Percentiles rank a stretch among this genome's conserved stretches.
Evolutionary conservation across 371 early-diverging fungal species (phyloP).

Genomic region (Capniomyces stellatus): DNA sequence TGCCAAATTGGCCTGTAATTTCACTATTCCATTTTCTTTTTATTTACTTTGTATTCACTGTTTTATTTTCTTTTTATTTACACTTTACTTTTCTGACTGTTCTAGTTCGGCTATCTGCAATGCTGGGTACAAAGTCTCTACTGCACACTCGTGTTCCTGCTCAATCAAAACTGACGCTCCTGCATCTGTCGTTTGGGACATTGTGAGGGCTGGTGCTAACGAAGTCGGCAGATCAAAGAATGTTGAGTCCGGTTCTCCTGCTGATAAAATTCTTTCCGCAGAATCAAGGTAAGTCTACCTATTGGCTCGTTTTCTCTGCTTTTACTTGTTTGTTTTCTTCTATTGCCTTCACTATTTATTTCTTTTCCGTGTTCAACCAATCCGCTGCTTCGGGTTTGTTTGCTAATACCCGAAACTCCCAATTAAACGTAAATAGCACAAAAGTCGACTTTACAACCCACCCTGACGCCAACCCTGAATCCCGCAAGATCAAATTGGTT

Average conservation of each 20-base stretch:
- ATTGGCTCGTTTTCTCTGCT: conserved; percentile 6
- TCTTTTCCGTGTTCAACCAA: too few species aligned
- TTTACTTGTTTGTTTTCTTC: conserved; percentile 14
- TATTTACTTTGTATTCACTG: too few species aligned
- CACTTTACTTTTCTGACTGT: too few species aligned
- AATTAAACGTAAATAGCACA: conserved; percentile 6
- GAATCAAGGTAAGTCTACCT: conserved; percentile 28
- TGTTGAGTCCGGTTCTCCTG: conserved; percentile 47
- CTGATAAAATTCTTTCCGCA: conserved; percentile 39
- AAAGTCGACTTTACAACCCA: conserved; percentile 48
- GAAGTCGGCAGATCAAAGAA: conserved; percentile 41
- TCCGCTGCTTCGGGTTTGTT: too few species aligned
- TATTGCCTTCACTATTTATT: too few species aligned
- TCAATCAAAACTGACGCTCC: conserved; percentile 96
- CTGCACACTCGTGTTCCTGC: conserved; percentile 69
- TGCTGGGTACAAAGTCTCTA: conserved; percentile 79
- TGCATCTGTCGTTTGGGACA: conserved; percentile 74
- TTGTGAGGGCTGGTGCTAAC: conserved; percentile 59
- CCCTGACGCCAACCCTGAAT: conserved; percentile 49
- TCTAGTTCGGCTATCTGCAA: conserved; percentile 78
- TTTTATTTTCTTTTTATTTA: too few species aligned
- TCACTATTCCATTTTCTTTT: too few species aligned
- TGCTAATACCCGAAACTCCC: too few species aligned
- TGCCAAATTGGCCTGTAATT: too few species aligned
- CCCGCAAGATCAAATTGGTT: conserved; percentile 60